Conservation (phyloP, 2,329 filamentous ascomycete genomes). For the Sordariomycetes sp. region DNA sequence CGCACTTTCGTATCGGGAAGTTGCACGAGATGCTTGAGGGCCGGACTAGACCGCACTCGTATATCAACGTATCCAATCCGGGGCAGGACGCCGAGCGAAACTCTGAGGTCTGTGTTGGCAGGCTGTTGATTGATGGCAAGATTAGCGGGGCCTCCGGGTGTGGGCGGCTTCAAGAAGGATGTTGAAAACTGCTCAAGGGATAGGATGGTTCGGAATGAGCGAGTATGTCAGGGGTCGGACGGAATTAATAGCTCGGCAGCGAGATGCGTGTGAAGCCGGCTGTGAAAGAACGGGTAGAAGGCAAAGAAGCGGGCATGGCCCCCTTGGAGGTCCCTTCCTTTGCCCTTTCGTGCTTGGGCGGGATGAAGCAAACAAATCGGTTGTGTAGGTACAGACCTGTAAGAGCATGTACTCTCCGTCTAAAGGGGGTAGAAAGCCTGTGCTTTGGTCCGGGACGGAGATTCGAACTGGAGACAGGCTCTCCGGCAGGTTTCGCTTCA, state of each 20-base stretch:
- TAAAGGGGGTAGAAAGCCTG: not conserved
- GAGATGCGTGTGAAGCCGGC: not conserved
- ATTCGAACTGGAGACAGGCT: not conserved
- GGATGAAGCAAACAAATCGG: conserved; percentile 1
- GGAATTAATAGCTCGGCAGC: not conserved
- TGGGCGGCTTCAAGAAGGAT: not conserved
- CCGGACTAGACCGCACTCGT: too few relatives aligned
- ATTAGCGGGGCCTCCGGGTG: not conserved
- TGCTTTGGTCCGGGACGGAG: not conserved
- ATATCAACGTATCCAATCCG: not conserved
- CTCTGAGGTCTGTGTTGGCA: not conserved
- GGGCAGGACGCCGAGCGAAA: not conserved
- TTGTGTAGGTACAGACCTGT: not conserved
- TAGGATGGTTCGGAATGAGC: not conserved
- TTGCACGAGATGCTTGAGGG: too few relatives aligned
- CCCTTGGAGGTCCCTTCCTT: not conserved
- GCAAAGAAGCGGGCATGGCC: not conserved
- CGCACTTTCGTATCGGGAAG: not conserved
- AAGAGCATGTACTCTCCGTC: not conserved
- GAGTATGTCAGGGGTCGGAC: not conserved
- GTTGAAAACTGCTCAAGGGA: not conserved
- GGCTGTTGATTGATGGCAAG: not conserved
- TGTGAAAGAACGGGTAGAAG: not conserved
- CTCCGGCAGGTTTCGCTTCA: not conserved
- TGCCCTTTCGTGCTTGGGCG: not conserved